Percentiles rank a stretch among this genome's conserved stretches.
phyloP scores from a whole-genome alignment of 345 rosid species.

The Raphanus raphanistrum region DNA sequence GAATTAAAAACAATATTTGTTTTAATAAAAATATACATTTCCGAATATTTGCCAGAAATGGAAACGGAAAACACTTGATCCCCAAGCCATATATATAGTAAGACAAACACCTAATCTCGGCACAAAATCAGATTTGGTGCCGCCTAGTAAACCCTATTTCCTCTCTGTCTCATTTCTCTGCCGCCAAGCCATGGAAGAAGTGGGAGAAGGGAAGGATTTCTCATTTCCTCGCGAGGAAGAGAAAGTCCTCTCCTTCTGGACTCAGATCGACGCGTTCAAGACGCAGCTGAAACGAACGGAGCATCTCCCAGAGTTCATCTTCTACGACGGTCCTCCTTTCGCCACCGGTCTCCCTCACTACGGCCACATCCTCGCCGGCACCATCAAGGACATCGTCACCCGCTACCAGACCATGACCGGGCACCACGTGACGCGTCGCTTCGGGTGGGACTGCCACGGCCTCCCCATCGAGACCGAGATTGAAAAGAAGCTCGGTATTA shows the following conservation, averaged over 20 bases:
- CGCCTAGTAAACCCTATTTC: no score
- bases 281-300: constrained; percentile 66
- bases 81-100: no score
- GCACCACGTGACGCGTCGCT: constrained; percentile 91
- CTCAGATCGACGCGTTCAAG: constrained; percentile 67
- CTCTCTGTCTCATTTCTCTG: no score
- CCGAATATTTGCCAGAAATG: no score
- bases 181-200: constrained; percentile 71
- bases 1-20: no score
- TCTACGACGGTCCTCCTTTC: constrained; percentile 98
- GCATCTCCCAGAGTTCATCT: constrained; percentile 67
- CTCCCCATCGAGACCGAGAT: constrained; percentile 93
- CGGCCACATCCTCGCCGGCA: constrained; percentile 96
- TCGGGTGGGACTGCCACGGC: constrained; percentile 99
- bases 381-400: constrained; percentile 85
- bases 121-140: no score
- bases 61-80: no score
- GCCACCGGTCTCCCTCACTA: constrained; percentile 97
- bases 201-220: constrained; percentile 81
- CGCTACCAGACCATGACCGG: constrained; percentile 78
- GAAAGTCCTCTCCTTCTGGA: constrained; percentile 59
- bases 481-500: constrained; percentile 60
- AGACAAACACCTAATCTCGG: no score
- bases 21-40: no score
- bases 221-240: constrained; percentile 82